These are phyloP conservation scores for Alternaria hordeiaustralica DNA, from an alignment of 2,329 filamentous ascomycete genomes.

Conservation along the genomic window DNA sequence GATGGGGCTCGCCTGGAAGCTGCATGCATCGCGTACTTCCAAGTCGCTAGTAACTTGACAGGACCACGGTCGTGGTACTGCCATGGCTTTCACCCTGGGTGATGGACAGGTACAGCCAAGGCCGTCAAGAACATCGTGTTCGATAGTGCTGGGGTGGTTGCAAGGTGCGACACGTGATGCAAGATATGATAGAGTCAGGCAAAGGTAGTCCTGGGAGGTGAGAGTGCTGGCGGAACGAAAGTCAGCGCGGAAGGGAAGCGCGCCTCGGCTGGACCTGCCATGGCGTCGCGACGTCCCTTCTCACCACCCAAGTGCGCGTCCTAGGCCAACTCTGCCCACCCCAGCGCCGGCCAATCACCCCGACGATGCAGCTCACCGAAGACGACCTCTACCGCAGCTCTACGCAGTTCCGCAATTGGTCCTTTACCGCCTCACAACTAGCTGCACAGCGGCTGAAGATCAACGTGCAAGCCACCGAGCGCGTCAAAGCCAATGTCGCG, in stretches of 20 bases:
- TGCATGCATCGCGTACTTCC: conserved; percentile 4
- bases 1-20: neutral
- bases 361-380: conserved; percentile 69
- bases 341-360: conserved; percentile 10
- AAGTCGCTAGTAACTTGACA: neutral
- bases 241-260: neutral
- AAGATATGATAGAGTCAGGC: neutral
- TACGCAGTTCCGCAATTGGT: conserved; percentile 92
- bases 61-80: conserved; percentile 1
- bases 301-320: neutral
- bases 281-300: conserved; percentile 2
- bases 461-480: conserved; percentile 77
- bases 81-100: neutral
- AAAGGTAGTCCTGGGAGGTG: neutral
- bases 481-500: conserved; percentile 64
- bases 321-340: neutral
- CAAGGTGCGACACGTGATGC: neutral
- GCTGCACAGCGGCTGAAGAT: conserved; percentile 76
- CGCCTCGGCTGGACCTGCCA: conserved; percentile 28
- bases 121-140: neutral
- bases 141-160: neutral
- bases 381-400: conserved; percentile 90
- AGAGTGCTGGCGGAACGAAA: neutral
- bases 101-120: neutral
- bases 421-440: conserved; percentile 78